phyloP scores from a whole-genome alignment of 2,329 filamentous ascomycete species.

The Huntiella omanensis region DNA sequence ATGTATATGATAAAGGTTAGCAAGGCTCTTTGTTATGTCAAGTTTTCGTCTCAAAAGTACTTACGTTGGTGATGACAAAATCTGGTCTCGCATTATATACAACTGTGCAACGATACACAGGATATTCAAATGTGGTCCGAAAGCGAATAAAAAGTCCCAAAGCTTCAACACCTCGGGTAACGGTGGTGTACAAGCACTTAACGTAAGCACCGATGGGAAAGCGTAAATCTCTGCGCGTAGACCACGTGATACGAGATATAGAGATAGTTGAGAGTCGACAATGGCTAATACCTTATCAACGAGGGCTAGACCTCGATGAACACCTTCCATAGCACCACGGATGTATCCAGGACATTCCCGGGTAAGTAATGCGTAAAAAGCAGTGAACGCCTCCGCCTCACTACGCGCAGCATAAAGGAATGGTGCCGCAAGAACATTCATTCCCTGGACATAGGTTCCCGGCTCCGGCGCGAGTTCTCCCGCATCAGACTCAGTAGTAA shows the following conservation, averaged over 20 bases:
- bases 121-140: slow-evolving; percentile 86
- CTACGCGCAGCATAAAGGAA: slow-evolving; percentile 89
- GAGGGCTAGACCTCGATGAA: slow-evolving; percentile 75
- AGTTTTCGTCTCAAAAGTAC: slow-evolving; percentile 12
- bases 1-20: slow-evolving; percentile 20
- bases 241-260: slow-evolving; percentile 68
- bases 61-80: slow-evolving; percentile 70
- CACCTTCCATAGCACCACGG: slow-evolving; percentile 88
- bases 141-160: slow-evolving; percentile 96
- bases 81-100: slow-evolving; percentile 66
- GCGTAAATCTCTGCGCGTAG: slow-evolving; percentile 90
- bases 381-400: slow-evolving; percentile 84
- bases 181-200: slow-evolving; percentile 90
- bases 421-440: slow-evolving; percentile 93
- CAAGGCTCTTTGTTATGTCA: neutral
- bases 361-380: slow-evolving; percentile 76
- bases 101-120: slow-evolving; percentile 92
- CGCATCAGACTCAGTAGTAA: slow-evolving; percentile 42
- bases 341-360: slow-evolving; percentile 86
- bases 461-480: slow-evolving; percentile 39
- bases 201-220: slow-evolving; percentile 82
- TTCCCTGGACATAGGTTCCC: slow-evolving; percentile 89
- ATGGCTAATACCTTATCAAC: slow-evolving; percentile 86
- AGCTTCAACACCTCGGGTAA: slow-evolving; percentile 79
- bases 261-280: slow-evolving; percentile 72